Evolutionary conservation across 2,329 filamentous ascomycete genomes (phyloP), one percentile per base, ranked within the genome.

Genomic region (Aspergillus thermomutatus): DNA sequence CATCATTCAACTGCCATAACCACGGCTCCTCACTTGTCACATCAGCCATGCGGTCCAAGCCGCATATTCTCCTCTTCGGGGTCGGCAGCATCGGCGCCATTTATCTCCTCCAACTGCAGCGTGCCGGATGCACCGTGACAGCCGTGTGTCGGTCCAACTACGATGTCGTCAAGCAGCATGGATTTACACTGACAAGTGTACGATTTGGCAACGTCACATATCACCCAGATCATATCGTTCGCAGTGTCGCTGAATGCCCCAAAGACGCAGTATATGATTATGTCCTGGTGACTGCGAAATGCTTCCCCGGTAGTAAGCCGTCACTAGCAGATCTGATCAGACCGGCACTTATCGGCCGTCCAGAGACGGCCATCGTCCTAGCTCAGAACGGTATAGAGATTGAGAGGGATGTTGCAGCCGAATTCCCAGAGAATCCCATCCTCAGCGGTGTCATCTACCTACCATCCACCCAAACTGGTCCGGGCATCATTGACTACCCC

Each of bases 321-420:
- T 65, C 73, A 2, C 68, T 70, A 6, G 60, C 69, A 2, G 60
- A 70, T 4, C 59, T 72, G 23, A 75, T 82, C 49, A 63, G 64
- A 5, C 72, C 77, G 0, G 78, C 72, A 3, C 68, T 81, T 2
- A 68, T 66, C 1, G 65, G 67, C 9, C 49, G 68, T 5, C 47
- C 50, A 53, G 21, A 73, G 49, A 86, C 83, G 0, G 77, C 80
- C 0, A 81, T 87, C 43, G 82, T 83, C 7, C 78, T 87, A 0
- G 78, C 86, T 17, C 84, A 87, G 59, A 87, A 87, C 61, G 85
- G 85, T 0, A 80, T 87, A 40, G 79, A 77, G 1, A 85, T 86
- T 57, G 85, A 87, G 64, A 76, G 81, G 9, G 79, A 82, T 17
- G 85, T 84, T 52, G 63, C 70, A 0, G 61, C 66, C 0, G 68